Evolutionary conservation across 2,329 filamentous ascomycete genomes (phyloP).

Genomic region (Pseudogymnoascus verrucosus): DNA sequence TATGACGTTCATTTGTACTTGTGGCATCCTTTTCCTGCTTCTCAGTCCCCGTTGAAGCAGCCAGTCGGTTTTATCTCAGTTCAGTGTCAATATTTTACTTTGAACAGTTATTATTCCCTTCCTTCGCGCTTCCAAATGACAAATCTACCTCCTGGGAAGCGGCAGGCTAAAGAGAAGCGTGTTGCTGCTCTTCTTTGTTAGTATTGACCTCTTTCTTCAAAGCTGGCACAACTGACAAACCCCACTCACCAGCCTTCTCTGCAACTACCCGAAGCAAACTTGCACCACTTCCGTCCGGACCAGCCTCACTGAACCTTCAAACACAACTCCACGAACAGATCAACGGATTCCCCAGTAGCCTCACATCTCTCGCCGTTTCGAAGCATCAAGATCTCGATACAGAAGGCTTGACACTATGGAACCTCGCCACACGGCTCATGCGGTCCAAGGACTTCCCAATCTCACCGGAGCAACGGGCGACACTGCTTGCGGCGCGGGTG

Average conservation of each 20-base stretch:
- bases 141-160: not conserved
- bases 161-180: slow-evolving; percentile 27
- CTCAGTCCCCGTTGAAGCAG: not conserved
- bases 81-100: not conserved
- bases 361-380: slow-evolving; percentile 23
- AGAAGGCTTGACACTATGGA: slow-evolving; percentile 56
- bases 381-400: slow-evolving; percentile 44
- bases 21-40: not conserved
- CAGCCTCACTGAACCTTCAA: slow-evolving; percentile 29
- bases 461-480: not conserved
- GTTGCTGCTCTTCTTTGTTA: slow-evolving; percentile 27
- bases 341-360: slow-evolving; percentile 26
- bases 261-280: slow-evolving; percentile 23
- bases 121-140: not conserved
- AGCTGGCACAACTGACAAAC: slow-evolving; percentile 15
- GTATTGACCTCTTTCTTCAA: slow-evolving; percentile 12
- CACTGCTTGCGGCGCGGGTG: slow-evolving; percentile 35
- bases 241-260: slow-evolving; percentile 24
- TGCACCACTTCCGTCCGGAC: slow-evolving; percentile 12
- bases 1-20: not conserved
- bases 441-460: slow-evolving; percentile 25
- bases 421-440: slow-evolving; percentile 48
- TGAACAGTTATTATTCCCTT: not conserved
- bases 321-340: slow-evolving; percentile 36
- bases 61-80: not conserved